Percentiles rank a stretch among this genome's conserved stretches.
Evolutionary conservation across 2,329 filamentous ascomycete genomes (phyloP).

Genomic region (Arthrocladium fulminans): DNA sequence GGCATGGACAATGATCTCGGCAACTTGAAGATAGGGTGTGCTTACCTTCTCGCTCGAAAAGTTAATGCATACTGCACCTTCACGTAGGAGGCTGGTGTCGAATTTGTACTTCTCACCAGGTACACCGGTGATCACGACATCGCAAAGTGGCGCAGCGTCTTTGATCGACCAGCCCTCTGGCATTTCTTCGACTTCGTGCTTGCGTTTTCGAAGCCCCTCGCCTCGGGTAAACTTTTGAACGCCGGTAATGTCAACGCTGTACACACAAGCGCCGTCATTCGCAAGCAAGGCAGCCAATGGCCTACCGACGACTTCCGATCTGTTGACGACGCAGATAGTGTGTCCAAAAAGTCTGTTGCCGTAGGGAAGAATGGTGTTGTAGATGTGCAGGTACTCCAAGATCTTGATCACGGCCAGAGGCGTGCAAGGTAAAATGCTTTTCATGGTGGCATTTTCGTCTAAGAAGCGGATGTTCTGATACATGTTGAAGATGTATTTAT

Average conservation of each 20-base stretch:
- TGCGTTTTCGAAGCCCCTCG: constrained; percentile 71
- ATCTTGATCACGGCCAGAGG: constrained; percentile 96
- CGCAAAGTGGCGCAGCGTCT: constrained; percentile 75
- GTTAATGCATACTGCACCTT: constrained; percentile 97
- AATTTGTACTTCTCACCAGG: constrained; percentile 85
- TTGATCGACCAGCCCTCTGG: constrained; percentile 59
- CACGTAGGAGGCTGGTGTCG: constrained; percentile 68
- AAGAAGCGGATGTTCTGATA: constrained; percentile 97
- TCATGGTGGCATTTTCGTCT: constrained; percentile 59
- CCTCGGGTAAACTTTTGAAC: constrained; percentile 89
- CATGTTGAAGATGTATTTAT: constrained; percentile 97
- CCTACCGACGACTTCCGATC: constrained; percentile 88
- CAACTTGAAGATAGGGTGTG: neutral
- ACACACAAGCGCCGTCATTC: constrained; percentile 92
- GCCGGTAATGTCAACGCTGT: constrained; percentile 85
- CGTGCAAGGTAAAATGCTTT: constrained; percentile 91
- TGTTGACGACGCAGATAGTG: constrained; percentile 92
- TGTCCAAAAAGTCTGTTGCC: constrained; percentile 89
- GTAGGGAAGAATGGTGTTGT: constrained; percentile 87
- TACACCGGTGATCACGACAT: constrained; percentile 91
- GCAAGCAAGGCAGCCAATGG: constrained; percentile 86
- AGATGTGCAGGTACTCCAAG: constrained; percentile 87
- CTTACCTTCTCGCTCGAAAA: constrained; percentile 78
- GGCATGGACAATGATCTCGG: neutral
- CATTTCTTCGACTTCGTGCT: constrained; percentile 80